Conservation (phyloP, 768 basidiomycete genomes). For the Porpolomopsis calyptriformis region DNA sequence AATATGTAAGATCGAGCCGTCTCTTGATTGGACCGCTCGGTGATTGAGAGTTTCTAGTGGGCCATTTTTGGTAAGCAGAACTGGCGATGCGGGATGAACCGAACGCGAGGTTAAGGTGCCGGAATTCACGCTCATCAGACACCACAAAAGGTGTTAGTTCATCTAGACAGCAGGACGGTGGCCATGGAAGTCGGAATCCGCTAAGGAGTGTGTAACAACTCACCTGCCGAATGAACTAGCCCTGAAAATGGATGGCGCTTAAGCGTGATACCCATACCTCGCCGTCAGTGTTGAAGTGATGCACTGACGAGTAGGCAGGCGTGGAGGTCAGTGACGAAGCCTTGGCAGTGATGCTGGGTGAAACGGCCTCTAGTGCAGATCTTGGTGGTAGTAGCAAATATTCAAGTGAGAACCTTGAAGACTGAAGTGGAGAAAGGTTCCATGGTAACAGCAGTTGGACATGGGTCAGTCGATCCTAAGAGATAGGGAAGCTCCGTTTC, state of each 20-base stretch:
- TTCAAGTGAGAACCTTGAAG: slow-evolving; percentile 79
- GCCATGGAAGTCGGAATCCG: slow-evolving; percentile 77
- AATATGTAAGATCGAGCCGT: slow-evolving; percentile 80
- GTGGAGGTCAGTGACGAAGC: slow-evolving; percentile 70
- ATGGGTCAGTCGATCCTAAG: slow-evolving; percentile 81
- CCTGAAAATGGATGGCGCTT: slow-evolving; percentile 88
- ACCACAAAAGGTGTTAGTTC: slow-evolving; percentile 78
- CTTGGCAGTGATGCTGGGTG: slow-evolving; percentile 64
- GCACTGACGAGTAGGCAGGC: slow-evolving; percentile 68
- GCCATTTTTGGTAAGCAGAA: slow-evolving; percentile 71
- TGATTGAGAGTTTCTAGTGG: slow-evolving; percentile 72
- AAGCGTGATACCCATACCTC: slow-evolving; percentile 81
- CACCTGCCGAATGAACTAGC: slow-evolving; percentile 87
- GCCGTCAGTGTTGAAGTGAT: slow-evolving; percentile 63
- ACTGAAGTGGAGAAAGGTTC: no score
- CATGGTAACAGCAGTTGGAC: slow-evolving; percentile 81
- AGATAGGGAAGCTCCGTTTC: slow-evolving; percentile 26
- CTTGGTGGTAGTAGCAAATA: slow-evolving; percentile 86
- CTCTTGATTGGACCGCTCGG: slow-evolving; percentile 73
- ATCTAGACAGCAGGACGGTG: slow-evolving; percentile 82
- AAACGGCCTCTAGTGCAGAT: slow-evolving; percentile 77
- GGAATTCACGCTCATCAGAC: slow-evolving; percentile 75
- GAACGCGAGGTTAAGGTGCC: slow-evolving; percentile 65
- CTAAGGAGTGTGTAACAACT: slow-evolving; percentile 85
- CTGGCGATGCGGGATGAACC: slow-evolving; percentile 59